A percentile compares a stretch with the other conserved stretches of the same genome.
These are phyloP conservation scores for Chrysanthemum makinoi DNA, from an alignment of 129 eudicot genomes.

Conservation along the genomic window DNA sequence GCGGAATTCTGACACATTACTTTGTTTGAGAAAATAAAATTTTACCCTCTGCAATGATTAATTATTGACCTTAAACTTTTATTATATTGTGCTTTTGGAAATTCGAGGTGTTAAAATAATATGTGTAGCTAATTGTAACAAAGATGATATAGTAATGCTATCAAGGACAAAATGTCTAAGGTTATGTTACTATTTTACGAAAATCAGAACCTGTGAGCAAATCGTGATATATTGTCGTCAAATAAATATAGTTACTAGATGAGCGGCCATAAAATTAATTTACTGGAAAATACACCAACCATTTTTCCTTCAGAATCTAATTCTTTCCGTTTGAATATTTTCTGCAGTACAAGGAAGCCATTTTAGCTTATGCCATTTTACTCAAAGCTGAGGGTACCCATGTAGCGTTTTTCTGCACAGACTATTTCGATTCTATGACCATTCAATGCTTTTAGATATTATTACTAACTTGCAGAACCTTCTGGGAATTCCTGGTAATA, in stretches of 20 bases:
- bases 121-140: background rate
- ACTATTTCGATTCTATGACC: conserved; percentile 2
- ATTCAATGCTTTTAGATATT: background rate
- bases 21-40: background rate
- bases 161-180: too few relatives aligned
- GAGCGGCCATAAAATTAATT: background rate
- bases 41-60: background rate
- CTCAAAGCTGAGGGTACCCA: conserved; percentile 55
- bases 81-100: background rate
- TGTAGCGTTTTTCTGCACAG: conserved; percentile 36
- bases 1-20: conserved; percentile 28
- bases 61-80: background rate
- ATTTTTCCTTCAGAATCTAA: conserved; percentile 8
- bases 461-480: background rate
- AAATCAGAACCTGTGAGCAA: background rate
- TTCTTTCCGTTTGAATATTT: conserved; percentile 21
- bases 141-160: too few relatives aligned
- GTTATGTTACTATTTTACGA: too few relatives aligned
- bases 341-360: conserved; percentile 91
- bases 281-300: conserved; percentile 13
- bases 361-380: conserved; percentile 76
- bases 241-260: background rate
- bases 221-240: conserved; percentile 4
- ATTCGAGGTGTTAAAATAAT: background rate
- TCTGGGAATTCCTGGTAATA: background rate